A percentile compares a stretch with the other conserved stretches of the same genome.
Conservation (phyloP, 2,329 filamentous ascomycete genomes). For the Pyrenophora tritici-repentis region DNA sequence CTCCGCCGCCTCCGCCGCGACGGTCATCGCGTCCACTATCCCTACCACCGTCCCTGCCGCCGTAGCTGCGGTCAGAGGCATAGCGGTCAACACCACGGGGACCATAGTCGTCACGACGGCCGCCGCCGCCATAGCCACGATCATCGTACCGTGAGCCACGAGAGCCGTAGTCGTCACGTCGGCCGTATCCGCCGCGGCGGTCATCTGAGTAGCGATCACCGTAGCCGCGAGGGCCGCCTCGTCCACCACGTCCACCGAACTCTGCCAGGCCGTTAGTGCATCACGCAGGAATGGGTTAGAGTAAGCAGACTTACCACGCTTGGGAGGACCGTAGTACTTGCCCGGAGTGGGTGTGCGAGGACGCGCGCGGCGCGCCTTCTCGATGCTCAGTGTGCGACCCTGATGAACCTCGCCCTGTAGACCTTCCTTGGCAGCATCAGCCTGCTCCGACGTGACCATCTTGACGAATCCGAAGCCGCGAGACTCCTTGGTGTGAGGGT, state of each 20-base stretch:
- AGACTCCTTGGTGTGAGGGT: conserved; percentile 97
- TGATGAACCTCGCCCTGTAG: conserved; percentile 95
- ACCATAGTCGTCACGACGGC: conserved; percentile 53
- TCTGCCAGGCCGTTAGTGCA: conserved; percentile 43
- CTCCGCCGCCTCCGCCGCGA: conserved; percentile 59
- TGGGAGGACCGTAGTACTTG: conserved; percentile 98
- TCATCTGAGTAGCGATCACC: conserved; percentile 54
- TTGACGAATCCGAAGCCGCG: conserved; percentile 99
- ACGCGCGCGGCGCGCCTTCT: conserved; percentile 94
- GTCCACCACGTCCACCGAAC: conserved; percentile 51
- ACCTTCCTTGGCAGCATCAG: conserved; percentile 94
- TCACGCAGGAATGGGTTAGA: background rate
- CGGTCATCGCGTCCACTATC: conserved; percentile 51
- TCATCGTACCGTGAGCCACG: conserved; percentile 47
- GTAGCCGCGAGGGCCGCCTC: conserved; percentile 54
- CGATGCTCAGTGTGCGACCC: conserved; percentile 93
- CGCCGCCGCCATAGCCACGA: conserved; percentile 62
- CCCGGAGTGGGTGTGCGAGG: conserved; percentile 95
- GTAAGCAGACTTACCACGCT: conserved; percentile 73
- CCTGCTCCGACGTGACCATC: conserved; percentile 94
- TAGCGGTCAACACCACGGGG: conserved; percentile 56
- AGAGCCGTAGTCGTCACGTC: conserved; percentile 55
- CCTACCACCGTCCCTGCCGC: conserved; percentile 60
- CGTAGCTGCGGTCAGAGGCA: conserved; percentile 64
- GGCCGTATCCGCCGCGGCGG: conserved; percentile 52